A percentile compares a stretch with the other conserved stretches of the same genome.
These are phyloP conservation scores for Cryptococcus wingfieldii DNA, from an alignment of 1,284 basidiomycete species.

Conservation along the genomic window DNA sequence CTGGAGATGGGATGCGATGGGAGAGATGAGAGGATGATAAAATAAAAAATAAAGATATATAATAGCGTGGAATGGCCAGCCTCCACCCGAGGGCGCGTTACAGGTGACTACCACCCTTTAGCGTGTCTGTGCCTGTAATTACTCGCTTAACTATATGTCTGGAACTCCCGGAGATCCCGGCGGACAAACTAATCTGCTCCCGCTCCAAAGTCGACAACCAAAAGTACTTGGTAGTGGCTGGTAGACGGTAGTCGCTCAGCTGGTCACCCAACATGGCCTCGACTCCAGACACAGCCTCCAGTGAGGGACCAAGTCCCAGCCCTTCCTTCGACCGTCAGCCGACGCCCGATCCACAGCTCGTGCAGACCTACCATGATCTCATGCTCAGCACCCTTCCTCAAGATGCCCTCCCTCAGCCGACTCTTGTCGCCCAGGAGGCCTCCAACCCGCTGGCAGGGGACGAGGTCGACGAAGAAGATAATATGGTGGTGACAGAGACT, in stretches of 20 bases:
- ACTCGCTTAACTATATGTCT: background rate
- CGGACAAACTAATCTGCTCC: too few relatives aligned
- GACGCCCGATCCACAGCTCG: slow-evolving; percentile 17
- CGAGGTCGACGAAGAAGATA: background rate
- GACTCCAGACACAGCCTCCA: too few relatives aligned
- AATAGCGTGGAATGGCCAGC: too few relatives aligned
- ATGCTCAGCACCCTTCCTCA: slow-evolving; percentile 19
- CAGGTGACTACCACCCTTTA: background rate
- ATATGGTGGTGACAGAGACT: slow-evolving; percentile 7
- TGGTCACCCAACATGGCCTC: too few relatives aligned
- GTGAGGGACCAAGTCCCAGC: background rate
- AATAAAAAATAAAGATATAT: too few relatives aligned
- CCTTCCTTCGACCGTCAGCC: slow-evolving; percentile 1
- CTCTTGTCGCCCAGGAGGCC: background rate
- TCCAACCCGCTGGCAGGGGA: background rate
- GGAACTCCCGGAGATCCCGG: too few relatives aligned
- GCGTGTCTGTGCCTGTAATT: background rate
- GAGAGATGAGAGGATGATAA: too few relatives aligned
- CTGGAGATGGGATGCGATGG: too few relatives aligned
- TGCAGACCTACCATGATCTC: slow-evolving; percentile 22
- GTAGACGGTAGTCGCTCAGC: too few relatives aligned
- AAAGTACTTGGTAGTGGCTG: too few relatives aligned
- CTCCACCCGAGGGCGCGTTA: background rate
- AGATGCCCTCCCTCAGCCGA: background rate
- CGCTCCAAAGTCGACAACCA: too few relatives aligned